Conservation (phyloP, 257 asterid genomes). For the Lantana camara region DNA sequence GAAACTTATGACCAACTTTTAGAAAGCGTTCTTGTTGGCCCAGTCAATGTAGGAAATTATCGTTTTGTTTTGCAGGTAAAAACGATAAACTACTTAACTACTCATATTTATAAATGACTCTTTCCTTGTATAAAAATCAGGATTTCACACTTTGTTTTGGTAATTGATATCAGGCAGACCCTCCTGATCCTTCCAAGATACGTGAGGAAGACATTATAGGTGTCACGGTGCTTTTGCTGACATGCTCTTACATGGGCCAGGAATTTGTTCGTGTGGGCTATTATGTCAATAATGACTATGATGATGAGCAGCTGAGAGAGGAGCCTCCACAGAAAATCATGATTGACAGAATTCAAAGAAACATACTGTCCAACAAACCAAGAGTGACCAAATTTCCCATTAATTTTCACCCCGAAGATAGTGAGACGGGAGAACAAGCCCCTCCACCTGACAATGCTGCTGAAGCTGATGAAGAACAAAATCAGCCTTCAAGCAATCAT, state of each 20-base stretch:
- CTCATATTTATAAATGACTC: background rate
- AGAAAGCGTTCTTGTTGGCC: slow-evolving; percentile 99
- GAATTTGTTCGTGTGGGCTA: slow-evolving; percentile 95
- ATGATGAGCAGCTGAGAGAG: slow-evolving; percentile 75
- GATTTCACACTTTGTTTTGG: slow-evolving; percentile 5
- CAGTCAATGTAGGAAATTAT: slow-evolving; percentile 91
- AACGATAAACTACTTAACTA: background rate
- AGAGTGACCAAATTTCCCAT: slow-evolving; percentile 95
- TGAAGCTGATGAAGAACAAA: slow-evolving; percentile 57
- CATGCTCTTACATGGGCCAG: slow-evolving; percentile 93
- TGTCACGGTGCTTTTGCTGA: slow-evolving; percentile 86
- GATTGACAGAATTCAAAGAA: slow-evolving; percentile 84
- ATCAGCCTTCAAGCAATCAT: slow-evolving; percentile 40
- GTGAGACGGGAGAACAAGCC: slow-evolving; percentile 64
- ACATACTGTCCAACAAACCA: slow-evolving; percentile 84
- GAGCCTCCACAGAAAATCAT: slow-evolving; percentile 87
- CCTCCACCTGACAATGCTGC: slow-evolving; percentile 54
- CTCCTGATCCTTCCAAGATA: slow-evolving; percentile 93
- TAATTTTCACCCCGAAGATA: slow-evolving; percentile 71
- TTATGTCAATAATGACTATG: slow-evolving; percentile 92
- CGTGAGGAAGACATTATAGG: slow-evolving; percentile 97
- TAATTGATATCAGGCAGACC: slow-evolving; percentile 69
- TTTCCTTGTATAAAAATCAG: background rate
- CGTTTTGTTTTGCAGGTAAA: slow-evolving; percentile 91
- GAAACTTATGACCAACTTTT: slow-evolving; percentile 91